Percentiles rank a stretch among this genome's conserved stretches.
These are phyloP conservation scores for Fusarium nelsonii DNA, from an alignment of 2,329 filamentous ascomycete genomes.

Conservation along the genomic window DNA sequence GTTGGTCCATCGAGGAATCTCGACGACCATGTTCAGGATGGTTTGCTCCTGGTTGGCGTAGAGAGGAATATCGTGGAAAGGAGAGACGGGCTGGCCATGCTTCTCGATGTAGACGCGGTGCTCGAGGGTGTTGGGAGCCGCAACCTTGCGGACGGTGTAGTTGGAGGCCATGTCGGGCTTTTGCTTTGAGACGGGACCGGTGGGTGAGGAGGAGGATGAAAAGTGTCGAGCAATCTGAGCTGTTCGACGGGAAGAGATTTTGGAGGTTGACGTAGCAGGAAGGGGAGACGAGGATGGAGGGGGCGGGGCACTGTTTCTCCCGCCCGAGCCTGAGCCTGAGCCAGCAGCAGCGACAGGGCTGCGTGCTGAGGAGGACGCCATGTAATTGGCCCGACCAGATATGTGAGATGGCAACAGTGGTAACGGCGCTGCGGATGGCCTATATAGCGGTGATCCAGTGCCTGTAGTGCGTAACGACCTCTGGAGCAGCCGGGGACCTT, in stretches of 20 bases:
- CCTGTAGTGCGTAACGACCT: constrained; percentile 35
- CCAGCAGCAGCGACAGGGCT: constrained; percentile 39
- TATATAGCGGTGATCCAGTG: constrained; percentile 22
- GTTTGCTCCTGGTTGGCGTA: constrained; percentile 97
- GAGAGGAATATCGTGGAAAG: constrained; percentile 98
- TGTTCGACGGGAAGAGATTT: constrained; percentile 64
- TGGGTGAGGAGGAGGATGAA: constrained; percentile 51
- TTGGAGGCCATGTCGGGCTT: constrained; percentile 66
- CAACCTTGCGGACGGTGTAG: constrained; percentile 89
- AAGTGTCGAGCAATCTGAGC: constrained; percentile 69
- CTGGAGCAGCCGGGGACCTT: constrained; percentile 38
- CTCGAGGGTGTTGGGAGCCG: constrained; percentile 90
- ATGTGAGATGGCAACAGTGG: constrained; percentile 34
- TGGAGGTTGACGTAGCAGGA: constrained; percentile 47
- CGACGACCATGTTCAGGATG: constrained; percentile 98
- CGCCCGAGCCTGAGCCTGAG: constrained; percentile 31
- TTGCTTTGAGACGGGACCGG: constrained; percentile 27
- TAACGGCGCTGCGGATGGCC: constrained; percentile 17
- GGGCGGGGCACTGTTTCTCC: constrained; percentile 52
- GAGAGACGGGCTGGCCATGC: constrained; percentile 92
- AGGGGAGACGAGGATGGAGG: constrained; percentile 52
- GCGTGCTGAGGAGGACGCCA: constrained; percentile 42
- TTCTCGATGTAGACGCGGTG: constrained; percentile 98
- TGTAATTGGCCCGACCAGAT: constrained; percentile 46
- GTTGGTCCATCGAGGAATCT: constrained; percentile 99